Evolutionary conservation across 2,329 filamentous ascomycete species (phyloP).

Genomic region (Scedosporium dehoogii): DNA sequence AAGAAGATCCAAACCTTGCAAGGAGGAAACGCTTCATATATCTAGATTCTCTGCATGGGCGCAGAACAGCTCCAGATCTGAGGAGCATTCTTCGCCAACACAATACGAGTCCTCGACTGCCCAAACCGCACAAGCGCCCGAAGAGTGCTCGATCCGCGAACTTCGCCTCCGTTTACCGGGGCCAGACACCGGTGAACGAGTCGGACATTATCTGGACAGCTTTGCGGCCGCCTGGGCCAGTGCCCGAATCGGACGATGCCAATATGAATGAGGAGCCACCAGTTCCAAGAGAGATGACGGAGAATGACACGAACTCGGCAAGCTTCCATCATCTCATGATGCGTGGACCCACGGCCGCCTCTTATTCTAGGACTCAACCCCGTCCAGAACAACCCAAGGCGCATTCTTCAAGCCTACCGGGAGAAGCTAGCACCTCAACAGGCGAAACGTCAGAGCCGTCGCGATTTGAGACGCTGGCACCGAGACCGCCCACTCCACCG

Average conservation of each 20-base stretch:
- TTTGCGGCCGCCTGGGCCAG: not conserved
- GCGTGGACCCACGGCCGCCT: not conserved
- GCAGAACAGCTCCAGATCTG: not conserved
- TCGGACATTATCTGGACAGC: not conserved
- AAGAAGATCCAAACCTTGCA: not conserved
- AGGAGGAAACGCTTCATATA: not conserved
- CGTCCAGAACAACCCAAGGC: not conserved
- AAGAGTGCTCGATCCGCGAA: not conserved
- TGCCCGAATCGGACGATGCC: no score
- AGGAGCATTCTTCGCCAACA: no score
- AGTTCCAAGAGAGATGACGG: no score
- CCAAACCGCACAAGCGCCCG: not conserved
- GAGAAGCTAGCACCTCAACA: no score
- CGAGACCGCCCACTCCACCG: no score
- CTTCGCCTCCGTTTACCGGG: not conserved
- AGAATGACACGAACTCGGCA: no score
- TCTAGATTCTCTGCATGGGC: not conserved
- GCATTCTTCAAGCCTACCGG: not conserved
- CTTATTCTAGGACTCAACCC: not conserved
- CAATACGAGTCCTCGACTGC: not conserved
- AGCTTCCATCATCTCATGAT: no score
- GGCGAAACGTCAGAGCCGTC: no score
- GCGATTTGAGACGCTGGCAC: no score
- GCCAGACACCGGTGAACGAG: not conserved
- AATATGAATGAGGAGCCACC: no score